Conservation (phyloP, 2,329 filamentous ascomycete species). For the Didymella sp. region DNA sequence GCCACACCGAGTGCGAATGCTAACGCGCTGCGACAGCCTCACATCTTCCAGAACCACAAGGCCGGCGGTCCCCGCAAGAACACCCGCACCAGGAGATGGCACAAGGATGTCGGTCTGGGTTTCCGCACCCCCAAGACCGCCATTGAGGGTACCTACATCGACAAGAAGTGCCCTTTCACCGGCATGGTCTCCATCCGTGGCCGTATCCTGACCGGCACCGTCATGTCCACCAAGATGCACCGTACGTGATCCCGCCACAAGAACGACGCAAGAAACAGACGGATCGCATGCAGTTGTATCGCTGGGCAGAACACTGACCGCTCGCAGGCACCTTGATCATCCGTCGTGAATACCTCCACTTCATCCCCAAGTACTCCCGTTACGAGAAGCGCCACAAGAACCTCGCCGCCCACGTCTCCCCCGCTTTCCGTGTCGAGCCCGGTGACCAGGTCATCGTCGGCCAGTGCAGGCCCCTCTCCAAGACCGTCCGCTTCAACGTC, state of each 20-base stretch:
- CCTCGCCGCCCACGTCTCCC: conserved; percentile 97
- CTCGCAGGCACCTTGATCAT: conserved; percentile 79
- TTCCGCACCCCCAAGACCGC: conserved; percentile 98
- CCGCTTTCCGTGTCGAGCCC: conserved; percentile 99
- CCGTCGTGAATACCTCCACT: conserved; percentile 99
- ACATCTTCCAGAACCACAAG: conserved; percentile 99
- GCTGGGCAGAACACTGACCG: conserved; percentile 29
- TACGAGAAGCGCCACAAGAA: conserved; percentile 99
- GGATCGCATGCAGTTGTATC: conserved; percentile 99
- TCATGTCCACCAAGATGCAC: conserved; percentile 99
- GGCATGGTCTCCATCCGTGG: conserved; percentile 99
- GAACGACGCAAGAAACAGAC: conserved; percentile 66
- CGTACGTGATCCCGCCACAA: conserved; percentile 58
- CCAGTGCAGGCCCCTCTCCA: conserved; percentile 98
- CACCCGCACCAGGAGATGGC: conserved; percentile 77
- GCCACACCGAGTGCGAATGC: conserved; percentile 29
- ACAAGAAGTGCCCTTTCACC: conserved; percentile 99
- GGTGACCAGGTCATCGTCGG: conserved; percentile 99
- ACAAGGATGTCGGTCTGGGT: conserved; percentile 99
- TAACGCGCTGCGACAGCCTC: conserved; percentile 71
- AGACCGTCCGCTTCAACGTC: conserved; percentile 99
- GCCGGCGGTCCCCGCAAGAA: conserved; percentile 67
- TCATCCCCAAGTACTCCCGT: conserved; percentile 98
- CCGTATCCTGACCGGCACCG: conserved; percentile 99
- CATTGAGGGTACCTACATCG: conserved; percentile 99